Percentiles rank a stretch among this genome's conserved stretches.
Conservation (phyloP, 1,139 yeast species). For the Nakaseomyces nivariensis region DNA sequence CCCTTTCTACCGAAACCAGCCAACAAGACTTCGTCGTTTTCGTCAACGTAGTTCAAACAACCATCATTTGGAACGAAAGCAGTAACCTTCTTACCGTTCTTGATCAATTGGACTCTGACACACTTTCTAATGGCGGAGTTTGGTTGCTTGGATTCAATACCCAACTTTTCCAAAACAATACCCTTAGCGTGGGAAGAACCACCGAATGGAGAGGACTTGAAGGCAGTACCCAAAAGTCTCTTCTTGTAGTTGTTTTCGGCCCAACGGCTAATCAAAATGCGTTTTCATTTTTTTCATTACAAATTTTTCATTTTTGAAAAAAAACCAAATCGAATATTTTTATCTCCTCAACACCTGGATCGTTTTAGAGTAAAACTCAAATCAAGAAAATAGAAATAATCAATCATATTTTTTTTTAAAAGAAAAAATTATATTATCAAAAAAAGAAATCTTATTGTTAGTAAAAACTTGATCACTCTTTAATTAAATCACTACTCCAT, state of each 20-base stretch:
- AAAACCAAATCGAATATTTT: too few relatives aligned
- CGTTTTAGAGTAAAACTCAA: not conserved
- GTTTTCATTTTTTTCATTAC: conserved; percentile 10
- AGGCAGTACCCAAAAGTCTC: conserved; percentile 98
- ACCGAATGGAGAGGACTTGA: conserved; percentile 99
- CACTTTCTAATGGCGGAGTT: conserved; percentile 99
- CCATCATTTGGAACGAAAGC: conserved; percentile 99
- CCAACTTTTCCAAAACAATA: conserved; percentile 98
- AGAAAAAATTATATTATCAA: not conserved
- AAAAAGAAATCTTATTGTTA: not conserved
- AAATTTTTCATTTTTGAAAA: conserved; percentile 1
- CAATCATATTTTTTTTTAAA: not conserved
- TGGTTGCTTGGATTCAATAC: conserved; percentile 99
- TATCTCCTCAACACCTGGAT: too few relatives aligned
- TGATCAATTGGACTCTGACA: conserved; percentile 99
- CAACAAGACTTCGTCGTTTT: conserved; percentile 97
- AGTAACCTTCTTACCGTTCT: conserved; percentile 99
- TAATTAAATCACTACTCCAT: not conserved
- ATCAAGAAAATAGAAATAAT: too few relatives aligned
- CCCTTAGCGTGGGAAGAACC: conserved; percentile 99
- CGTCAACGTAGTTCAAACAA: conserved; percentile 99
- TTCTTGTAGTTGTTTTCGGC: conserved; percentile 97
- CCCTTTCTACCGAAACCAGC: conserved; percentile 99
- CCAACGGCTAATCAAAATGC: conserved; percentile 62
- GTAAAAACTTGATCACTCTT: not conserved